A percentile compares a stretch with the other conserved stretches of the same genome.
Conservation (phyloP, 345 rosid genomes). For the Draba incana region DNA sequence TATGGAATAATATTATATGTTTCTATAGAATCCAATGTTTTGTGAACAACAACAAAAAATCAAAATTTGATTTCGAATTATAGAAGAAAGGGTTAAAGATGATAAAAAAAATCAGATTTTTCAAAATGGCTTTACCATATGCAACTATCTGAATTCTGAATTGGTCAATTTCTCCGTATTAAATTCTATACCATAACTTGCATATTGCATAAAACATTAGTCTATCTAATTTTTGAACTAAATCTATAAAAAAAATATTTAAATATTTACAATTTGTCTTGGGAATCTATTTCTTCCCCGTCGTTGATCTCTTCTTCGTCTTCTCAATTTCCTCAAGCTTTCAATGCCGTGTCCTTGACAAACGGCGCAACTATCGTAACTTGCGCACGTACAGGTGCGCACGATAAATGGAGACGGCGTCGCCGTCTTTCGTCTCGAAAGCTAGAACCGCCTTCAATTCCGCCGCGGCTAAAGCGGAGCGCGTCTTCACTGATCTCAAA, state of each 20-base stretch:
- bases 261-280: constrained; percentile 35
- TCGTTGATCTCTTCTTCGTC: constrained; percentile 40
- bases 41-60: not conserved
- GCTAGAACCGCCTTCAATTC: constrained; percentile 93
- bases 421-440: constrained; percentile 79
- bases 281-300: constrained; percentile 10
- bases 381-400: constrained; percentile 58
- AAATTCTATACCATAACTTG: constrained; percentile 11
- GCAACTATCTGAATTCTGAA: constrained; percentile 2
- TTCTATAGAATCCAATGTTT: not conserved
- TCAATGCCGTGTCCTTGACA: constrained; percentile 42
- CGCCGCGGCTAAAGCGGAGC: constrained; percentile 98
- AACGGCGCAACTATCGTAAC: constrained; percentile 19
- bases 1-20: not conserved
- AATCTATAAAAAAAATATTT: not conserved
- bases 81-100: not conserved
- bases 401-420: constrained; percentile 55
- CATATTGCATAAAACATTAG: constrained; percentile 11
- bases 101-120: not conserved
- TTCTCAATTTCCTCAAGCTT: constrained; percentile 12
- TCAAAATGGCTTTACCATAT: constrained; percentile 12
- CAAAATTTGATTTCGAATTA: not conserved
- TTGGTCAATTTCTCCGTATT: constrained; percentile 12
- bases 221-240: not conserved
- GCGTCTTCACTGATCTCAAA: constrained; percentile 80